Evolutionary conservation across 2,329 filamentous ascomycete species (phyloP), one percentile per base, ranked within the genome.

Genomic region (Dothiorella sarmentorum): DNA sequence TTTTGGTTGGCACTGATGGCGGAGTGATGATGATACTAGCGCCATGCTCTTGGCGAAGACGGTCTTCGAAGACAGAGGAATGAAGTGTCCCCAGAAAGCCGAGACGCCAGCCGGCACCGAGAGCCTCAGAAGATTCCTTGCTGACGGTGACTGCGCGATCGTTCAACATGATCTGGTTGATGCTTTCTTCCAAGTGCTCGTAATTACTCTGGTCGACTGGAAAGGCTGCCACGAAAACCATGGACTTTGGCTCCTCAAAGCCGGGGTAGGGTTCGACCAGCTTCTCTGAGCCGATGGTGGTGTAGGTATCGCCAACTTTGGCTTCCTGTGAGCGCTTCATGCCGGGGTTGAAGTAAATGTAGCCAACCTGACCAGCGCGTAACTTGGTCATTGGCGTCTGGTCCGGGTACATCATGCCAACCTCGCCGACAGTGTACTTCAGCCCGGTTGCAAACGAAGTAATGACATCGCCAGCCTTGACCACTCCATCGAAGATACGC

Each of bases 1-100:
- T 82, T 71, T 92, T 95, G 67, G 93, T 95, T 3, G 94, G 92
- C 11, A 99, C 94, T 0, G 90, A 93, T 0, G 94, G 94, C 35
- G 96, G 93, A 0, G 94, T 99, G 70, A 99, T 94, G 74, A 99
- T 97, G 69, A 99, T 91, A 68, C 86, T 94, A 2, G 90, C 89
- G 4, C 93, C 94, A 68, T 99, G 92, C 73, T 99, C 94, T 73
- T 97, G 91, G 42, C 91, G 86, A 56, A 99, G 77, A 1, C 94
- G 89, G 73, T 99, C 94, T 74, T 99, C 92, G 67, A 99, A 99
- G 4, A 99, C 94, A n/a, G 92, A 97, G 76, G 94, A 97, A 73
- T 99, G 94, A 47, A 99, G 78, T 11, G 92, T 97, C n/a, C 94
- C 94, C 3, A 99, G 76, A 69, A 99, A 99, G 0, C 94, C 94